Conservation (phyloP, 2,329 filamentous ascomycete species). For the Rosellinia necatrix region DNA sequence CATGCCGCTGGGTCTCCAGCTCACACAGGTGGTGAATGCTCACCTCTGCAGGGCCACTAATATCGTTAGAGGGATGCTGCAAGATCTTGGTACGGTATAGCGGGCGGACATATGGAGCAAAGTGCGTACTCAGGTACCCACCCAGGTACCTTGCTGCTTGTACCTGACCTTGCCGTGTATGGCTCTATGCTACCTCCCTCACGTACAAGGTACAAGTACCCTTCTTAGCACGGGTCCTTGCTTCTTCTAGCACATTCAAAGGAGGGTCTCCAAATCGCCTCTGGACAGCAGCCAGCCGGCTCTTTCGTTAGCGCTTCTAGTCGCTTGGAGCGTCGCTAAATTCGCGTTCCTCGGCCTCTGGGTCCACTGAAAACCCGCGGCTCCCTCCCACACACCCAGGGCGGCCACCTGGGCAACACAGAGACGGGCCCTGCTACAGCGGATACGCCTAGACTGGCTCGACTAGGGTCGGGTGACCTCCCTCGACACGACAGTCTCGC, state of each 20-base stretch:
- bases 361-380: constrained; percentile 21
- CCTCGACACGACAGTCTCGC: constrained; percentile 19
- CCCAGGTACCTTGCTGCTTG: constrained; percentile 18
- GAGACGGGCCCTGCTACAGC: constrained; percentile 20
- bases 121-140: background rate
- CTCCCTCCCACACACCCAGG: constrained; percentile 10
- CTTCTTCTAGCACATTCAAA: constrained; percentile 27
- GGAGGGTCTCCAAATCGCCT: constrained; percentile 32
- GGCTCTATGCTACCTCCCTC: too few relatives aligned
- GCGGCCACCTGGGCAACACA: constrained; percentile 8
- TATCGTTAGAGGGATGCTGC: too few relatives aligned
- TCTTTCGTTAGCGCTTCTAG: constrained; percentile 29
- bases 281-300: constrained; percentile 30
- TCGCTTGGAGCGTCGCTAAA: constrained; percentile 21
- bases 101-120: constrained; percentile 1
- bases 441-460: constrained; percentile 23
- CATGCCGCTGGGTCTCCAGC: constrained; percentile 14
- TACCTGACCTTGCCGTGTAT: constrained; percentile 10
- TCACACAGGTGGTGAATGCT: background rate
- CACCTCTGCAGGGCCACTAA: too few relatives aligned
- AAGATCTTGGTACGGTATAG: too few relatives aligned
- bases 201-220: background rate
- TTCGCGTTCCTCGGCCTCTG: constrained; percentile 18
- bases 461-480: constrained; percentile 29
- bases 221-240: constrained; percentile 23